Conservation (phyloP, 2,329 filamentous ascomycete genomes). For the Alternaria brassicicola region DNA sequence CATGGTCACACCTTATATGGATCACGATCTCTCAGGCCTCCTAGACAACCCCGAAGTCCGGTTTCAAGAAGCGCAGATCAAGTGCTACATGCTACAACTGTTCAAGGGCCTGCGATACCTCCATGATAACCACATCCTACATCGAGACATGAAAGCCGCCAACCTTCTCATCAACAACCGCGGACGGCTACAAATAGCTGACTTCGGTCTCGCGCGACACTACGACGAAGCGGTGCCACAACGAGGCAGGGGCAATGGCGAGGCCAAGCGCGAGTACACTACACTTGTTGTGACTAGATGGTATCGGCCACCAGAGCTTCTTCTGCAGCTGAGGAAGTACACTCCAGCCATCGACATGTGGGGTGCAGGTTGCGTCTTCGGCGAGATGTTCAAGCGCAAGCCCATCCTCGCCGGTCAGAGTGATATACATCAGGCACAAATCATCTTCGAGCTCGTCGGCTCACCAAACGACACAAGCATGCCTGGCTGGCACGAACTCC, state of each 20-base stretch:
- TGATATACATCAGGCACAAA: conserved; percentile 85
- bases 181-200: conserved; percentile 92
- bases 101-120: conserved; percentile 89
- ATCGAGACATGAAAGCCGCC: conserved; percentile 98
- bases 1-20: conserved; percentile 99
- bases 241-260: conserved; percentile 78
- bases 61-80: conserved; percentile 90
- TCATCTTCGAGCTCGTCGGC: conserved; percentile 93
- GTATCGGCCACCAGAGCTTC: conserved; percentile 93
- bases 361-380: conserved; percentile 99
- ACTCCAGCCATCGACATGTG: conserved; percentile 98
- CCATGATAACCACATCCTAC: conserved; percentile 82
- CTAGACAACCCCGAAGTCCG: conserved; percentile 91
- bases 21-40: conserved; percentile 95
- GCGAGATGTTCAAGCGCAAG: conserved; percentile 93
- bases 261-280: conserved; percentile 89
- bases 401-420: conserved; percentile 91
- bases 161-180: conserved; percentile 96
- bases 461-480: conserved; percentile 88
- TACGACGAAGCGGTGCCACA: conserved; percentile 85
- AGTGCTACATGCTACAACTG: conserved; percentile 95
- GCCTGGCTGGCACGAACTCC: conserved; percentile 86
- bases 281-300: conserved; percentile 95
- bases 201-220: conserved; percentile 92
- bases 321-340: conserved; percentile 86